Conservation (phyloP, 106 monocot species). For the Platanthera guangdongensis region DNA sequence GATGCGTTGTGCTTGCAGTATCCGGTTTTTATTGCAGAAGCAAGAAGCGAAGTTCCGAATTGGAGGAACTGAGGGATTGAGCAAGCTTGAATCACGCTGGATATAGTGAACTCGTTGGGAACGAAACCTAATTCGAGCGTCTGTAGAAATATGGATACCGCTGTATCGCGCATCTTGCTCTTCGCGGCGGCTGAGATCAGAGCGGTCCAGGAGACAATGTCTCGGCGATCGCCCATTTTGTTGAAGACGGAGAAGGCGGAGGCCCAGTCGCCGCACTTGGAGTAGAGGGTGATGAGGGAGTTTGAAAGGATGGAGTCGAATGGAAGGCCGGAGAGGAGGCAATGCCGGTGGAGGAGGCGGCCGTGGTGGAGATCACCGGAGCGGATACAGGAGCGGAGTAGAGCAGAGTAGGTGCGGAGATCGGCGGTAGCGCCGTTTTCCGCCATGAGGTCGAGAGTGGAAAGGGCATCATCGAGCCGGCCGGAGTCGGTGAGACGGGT, state of each 20-base stretch:
- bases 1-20: constrained; percentile 25
- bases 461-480: constrained; percentile 24
- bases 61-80: constrained; percentile 5
- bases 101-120: constrained; percentile 67
- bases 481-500: constrained; percentile 26
- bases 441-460: constrained; percentile 28
- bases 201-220: constrained; percentile 75
- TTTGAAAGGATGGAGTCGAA: constrained; percentile 46
- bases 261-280: constrained; percentile 63
- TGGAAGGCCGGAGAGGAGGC: constrained; percentile 27
- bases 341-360: constrained; percentile 43
- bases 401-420: constrained; percentile 38
- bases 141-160: constrained; percentile 39
- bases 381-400: constrained; percentile 59
- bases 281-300: constrained; percentile 79
- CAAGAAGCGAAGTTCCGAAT: constrained; percentile 37
- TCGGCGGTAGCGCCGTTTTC: constrained; percentile 26
- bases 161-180: constrained; percentile 17
- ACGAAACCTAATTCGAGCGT: constrained; percentile 39
- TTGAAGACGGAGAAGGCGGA: constrained; percentile 39
- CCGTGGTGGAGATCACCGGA: constrained; percentile 45
- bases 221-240: constrained; percentile 32
- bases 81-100: constrained; percentile 51
- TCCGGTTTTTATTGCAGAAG: constrained; percentile 48
- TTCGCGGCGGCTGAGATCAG: constrained; percentile 39